Evolutionary conservation across 495 filamentous ascomycete genomes (phyloP).

Genomic region (Amorphotheca resinae): DNA sequence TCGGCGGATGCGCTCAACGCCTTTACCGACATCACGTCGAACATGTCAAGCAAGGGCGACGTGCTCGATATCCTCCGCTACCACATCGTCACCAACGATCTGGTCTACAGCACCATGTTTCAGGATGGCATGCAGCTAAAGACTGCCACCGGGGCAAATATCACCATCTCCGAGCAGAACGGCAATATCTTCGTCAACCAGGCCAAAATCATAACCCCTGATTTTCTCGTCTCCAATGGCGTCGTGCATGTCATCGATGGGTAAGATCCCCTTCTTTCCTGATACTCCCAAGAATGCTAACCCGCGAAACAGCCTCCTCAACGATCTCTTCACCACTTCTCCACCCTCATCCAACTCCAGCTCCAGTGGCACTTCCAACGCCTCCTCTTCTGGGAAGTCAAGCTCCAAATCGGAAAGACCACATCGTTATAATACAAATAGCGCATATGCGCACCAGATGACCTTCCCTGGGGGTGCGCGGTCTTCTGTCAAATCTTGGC

Average conservation of each 20-base stretch:
- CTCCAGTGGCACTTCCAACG: neutral
- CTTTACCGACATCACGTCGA: constrained; percentile 20
- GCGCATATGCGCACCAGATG: too few species aligned
- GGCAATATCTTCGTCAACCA: constrained; percentile 24
- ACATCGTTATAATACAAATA: too few species aligned
- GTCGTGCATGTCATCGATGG: constrained; percentile 29
- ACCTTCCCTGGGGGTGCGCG: too few species aligned
- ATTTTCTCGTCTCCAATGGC: constrained; percentile 26
- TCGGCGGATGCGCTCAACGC: constrained; percentile 27
- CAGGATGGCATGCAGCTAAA: constrained; percentile 22
- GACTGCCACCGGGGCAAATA: constrained; percentile 19
- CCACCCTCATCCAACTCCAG: neutral
- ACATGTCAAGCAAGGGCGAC: neutral
- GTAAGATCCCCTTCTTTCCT: neutral
- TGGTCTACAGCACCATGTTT: constrained; percentile 25
- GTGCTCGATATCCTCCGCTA: constrained; percentile 10
- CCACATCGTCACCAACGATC: constrained; percentile 21
- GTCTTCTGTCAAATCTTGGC: too few species aligned
- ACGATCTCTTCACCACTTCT: neutral
- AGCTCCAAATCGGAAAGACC: too few species aligned
- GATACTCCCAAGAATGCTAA: neutral
- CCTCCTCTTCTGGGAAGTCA: too few species aligned
- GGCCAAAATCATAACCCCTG: constrained; percentile 23
- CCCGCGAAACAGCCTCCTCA: neutral
- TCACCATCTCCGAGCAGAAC: constrained; percentile 21